A percentile compares a stretch with the other conserved stretches of the same genome.
phyloP scores from a whole-genome alignment of 768 basidiomycete genomes.

The Ramaria sp. region DNA sequence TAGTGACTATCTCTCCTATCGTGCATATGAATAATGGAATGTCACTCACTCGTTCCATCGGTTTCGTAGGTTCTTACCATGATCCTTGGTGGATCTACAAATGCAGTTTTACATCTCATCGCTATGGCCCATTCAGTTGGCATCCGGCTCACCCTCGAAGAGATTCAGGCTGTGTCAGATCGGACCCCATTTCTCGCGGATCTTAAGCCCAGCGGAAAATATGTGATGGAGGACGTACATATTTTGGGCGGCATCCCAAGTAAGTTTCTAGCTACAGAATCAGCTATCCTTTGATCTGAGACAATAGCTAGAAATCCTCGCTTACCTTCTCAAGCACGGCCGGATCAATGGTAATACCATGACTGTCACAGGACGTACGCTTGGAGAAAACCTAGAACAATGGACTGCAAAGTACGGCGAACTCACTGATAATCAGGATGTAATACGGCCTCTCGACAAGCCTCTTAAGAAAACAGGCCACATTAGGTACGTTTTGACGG shows the following conservation, averaged over 20 bases:
- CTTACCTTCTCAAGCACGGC: conserved; percentile 77
- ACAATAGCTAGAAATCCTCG: conserved; percentile 54
- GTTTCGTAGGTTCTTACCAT: conserved; percentile 74
- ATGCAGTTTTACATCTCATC: conserved; percentile 93
- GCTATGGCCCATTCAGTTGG: conserved; percentile 96
- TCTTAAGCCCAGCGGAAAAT: conserved; percentile 94
- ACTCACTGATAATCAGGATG: conserved; percentile 62
- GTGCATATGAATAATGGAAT: background rate
- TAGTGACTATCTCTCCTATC: conserved; percentile 36
- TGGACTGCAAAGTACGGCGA: conserved; percentile 79
- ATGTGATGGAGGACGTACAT: conserved; percentile 97
- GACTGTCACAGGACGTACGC: conserved; percentile 83
- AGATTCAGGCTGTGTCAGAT: conserved; percentile 91
- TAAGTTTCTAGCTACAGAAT: conserved; percentile 28
- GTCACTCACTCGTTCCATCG: background rate
- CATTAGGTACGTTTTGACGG: conserved; percentile 48
- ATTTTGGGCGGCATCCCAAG: conserved; percentile 95
- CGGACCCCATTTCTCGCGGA: conserved; percentile 90
- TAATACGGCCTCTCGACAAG: conserved; percentile 77
- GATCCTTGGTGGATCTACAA: conserved; percentile 96
- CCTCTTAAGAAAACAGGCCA: conserved; percentile 89
- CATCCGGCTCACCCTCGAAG: conserved; percentile 77
- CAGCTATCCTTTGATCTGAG: background rate
- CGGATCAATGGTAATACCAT: conserved; percentile 83
- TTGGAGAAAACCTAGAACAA: conserved; percentile 86